Base-by-base conservation (phyloP, 2,329 filamentous ascomycete species). In the Meredithiella fracta region DNA sequence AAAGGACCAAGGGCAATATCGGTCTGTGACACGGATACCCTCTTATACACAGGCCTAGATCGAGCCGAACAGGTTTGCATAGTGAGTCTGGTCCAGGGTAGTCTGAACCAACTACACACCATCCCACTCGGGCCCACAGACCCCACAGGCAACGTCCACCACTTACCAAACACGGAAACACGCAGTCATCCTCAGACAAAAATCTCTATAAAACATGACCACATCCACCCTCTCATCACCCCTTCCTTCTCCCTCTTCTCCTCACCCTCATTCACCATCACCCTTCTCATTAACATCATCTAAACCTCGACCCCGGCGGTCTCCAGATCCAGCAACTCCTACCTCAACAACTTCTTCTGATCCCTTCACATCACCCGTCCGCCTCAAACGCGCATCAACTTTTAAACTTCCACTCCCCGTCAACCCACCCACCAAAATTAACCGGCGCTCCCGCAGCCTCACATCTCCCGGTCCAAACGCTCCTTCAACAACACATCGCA, bases 331-430 rank as follows among this genome's bases (percentile, higher is more conserved):
- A 29, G 15, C 15, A 11, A 50, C 44, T 34, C 9, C 25, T 8
- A 38, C 53, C 17, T 34, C 34, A 29, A 22, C 15, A 25, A 25
- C 20, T 26, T 23, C 38, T 53, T 53, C 52, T 31, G 23, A 20
- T 47, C 25, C 40, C 25, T 47, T 26, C 23, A 34, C 44, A 34
- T 54, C 58, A 20, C 60, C 58, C 17, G 53, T 54, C 38, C 57
- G 50, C 42, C 53, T 57, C 44, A 55, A 59, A 37, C 58, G 60
- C 26, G 49, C 54, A 26, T 60, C 60, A 5, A 60, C 60, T 23
- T 55, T 60, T 34, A 58, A 59, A 44, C 58, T 60, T 40, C 60
- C 60, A n/a, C 47, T 60, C 31, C 60, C 60, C 25, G 55, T 60
- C 40, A 59, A 59, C 44, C 51, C 59, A 34, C 53, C 34, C 51